These are phyloP conservation scores for Argentina anserina DNA, from an alignment of 306 rosid genomes.

Conservation along the genomic window DNA sequence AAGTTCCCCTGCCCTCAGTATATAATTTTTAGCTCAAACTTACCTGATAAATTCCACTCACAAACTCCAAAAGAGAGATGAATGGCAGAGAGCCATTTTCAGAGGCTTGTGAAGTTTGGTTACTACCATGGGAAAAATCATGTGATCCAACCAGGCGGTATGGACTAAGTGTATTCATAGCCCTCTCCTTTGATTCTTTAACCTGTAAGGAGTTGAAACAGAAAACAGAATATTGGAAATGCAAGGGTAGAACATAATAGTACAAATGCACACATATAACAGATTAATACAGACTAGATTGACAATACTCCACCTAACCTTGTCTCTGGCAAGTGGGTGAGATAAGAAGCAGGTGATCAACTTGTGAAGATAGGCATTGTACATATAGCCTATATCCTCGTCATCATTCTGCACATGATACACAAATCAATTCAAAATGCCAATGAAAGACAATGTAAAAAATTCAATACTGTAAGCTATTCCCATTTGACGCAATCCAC, in stretches of 20 bases:
- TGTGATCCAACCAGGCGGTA: slow-evolving; percentile 61
- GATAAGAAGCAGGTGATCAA: slow-evolving; percentile 82
- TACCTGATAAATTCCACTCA: slow-evolving; percentile 90
- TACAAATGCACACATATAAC: too few species aligned
- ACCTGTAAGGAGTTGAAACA: slow-evolving; percentile 45
- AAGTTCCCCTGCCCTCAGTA: not conserved
- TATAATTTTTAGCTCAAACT: slow-evolving; percentile 22
- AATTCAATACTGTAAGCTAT: not conserved
- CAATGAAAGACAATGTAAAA: slow-evolving; percentile 9
- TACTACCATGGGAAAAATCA: slow-evolving; percentile 55
- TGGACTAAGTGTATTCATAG: slow-evolving; percentile 77
- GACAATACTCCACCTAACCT: slow-evolving; percentile 42
- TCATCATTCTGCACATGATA: slow-evolving; percentile 74
- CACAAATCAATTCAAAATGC: not conserved
- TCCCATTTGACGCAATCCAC: not conserved
- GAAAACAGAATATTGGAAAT: not conserved
- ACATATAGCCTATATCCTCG: slow-evolving; percentile 91
- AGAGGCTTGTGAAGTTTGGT: slow-evolving; percentile 43
- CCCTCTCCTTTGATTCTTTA: slow-evolving; percentile 88
- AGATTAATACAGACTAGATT: not conserved
- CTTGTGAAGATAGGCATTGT: slow-evolving; percentile 92
- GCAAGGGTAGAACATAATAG: too few species aligned
- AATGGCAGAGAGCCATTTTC: slow-evolving; percentile 54
- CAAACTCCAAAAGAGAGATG: slow-evolving; percentile 86
- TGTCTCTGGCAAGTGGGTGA: slow-evolving; percentile 86